phyloP scores from a whole-genome alignment of 768 basidiomycete species.

The Tricholoma bakamatsutake region DNA sequence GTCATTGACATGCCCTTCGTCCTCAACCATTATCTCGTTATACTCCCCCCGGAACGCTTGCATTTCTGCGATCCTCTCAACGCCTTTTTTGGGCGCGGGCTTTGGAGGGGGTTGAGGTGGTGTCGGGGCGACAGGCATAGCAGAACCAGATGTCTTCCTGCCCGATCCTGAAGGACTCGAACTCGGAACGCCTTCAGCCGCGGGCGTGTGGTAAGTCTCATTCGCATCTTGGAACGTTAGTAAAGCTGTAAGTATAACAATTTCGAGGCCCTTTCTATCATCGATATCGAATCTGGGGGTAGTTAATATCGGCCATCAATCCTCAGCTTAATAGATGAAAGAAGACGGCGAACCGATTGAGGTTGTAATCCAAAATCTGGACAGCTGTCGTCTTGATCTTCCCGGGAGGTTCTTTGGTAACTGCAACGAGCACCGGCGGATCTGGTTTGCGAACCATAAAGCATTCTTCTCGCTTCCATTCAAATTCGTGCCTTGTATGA shows the following conservation, averaged over 20 bases:
- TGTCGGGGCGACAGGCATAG: neutral
- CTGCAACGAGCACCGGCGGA: conserved; percentile 77
- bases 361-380: conserved; percentile 82
- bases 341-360: conserved; percentile 50
- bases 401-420: conserved; percentile 71
- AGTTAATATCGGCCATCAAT: neutral
- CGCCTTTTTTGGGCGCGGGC: conserved; percentile 58
- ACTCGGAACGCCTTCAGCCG: conserved; percentile 10
- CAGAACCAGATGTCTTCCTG: neutral
- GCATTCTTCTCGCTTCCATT: conserved; percentile 83
- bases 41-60: conserved; percentile 62
- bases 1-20: conserved; percentile 57
- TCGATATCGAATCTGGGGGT: conserved; percentile 73
- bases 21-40: conserved; percentile 68
- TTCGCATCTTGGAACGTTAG: conserved; percentile 73
- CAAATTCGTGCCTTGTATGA: conserved; percentile 63
- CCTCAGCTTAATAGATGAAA: neutral
- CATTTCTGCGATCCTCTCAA: conserved; percentile 67
- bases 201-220: conserved; percentile 42
- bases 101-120: conserved; percentile 44
- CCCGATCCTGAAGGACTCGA: neutral
- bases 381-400: conserved; percentile 57
- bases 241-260: conserved; percentile 69
- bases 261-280: conserved; percentile 82
- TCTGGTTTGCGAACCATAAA: conserved; percentile 82